Evolutionary conservation across 805 yeast species (phyloP).

Genomic region (Candida stauntonica): DNA sequence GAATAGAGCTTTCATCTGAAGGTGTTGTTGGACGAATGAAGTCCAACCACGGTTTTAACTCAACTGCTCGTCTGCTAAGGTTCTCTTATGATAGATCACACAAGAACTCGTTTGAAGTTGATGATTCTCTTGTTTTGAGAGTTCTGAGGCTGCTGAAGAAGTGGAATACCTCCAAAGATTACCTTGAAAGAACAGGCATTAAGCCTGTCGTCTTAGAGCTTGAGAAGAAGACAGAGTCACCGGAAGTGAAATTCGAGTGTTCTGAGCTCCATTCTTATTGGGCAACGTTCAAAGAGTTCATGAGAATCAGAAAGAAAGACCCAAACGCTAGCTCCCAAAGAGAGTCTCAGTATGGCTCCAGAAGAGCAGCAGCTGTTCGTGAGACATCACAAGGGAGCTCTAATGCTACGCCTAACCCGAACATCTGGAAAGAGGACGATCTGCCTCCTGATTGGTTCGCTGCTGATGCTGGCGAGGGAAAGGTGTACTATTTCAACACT

Average conservation of each 20-base stretch:
- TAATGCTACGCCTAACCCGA: constrained; percentile 5
- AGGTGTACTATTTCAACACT: constrained; percentile 44
- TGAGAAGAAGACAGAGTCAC: constrained; percentile 21
- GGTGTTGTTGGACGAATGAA: constrained; percentile 55
- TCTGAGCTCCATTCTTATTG: constrained; percentile 54
- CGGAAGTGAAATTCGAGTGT: constrained; percentile 35
- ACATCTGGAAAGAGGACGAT: constrained; percentile 8
- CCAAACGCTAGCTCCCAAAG: constrained; percentile 1
- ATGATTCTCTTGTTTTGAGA: constrained; percentile 38
- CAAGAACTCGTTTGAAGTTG: constrained; percentile 19
- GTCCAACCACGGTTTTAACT: constrained; percentile 82
- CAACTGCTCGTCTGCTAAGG: constrained; percentile 59
- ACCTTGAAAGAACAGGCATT: constrained; percentile 68
- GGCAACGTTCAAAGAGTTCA: constrained; percentile 75
- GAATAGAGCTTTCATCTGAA: constrained; percentile 55
- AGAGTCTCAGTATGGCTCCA: constrained; percentile 9
- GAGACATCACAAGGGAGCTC: not conserved
- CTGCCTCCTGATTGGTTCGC: constrained; percentile 55
- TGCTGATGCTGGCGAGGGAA: constrained; percentile 43
- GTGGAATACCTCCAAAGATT: constrained; percentile 74
- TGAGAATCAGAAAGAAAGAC: constrained; percentile 60
- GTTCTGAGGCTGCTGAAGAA: constrained; percentile 52
- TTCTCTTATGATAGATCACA: constrained; percentile 19
- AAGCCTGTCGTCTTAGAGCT: constrained; percentile 56
- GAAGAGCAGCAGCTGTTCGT: constrained; percentile 16